Evolutionary conservation across 495 filamentous ascomycete species (phyloP).

Genomic region (Bryoglossum gracile): DNA sequence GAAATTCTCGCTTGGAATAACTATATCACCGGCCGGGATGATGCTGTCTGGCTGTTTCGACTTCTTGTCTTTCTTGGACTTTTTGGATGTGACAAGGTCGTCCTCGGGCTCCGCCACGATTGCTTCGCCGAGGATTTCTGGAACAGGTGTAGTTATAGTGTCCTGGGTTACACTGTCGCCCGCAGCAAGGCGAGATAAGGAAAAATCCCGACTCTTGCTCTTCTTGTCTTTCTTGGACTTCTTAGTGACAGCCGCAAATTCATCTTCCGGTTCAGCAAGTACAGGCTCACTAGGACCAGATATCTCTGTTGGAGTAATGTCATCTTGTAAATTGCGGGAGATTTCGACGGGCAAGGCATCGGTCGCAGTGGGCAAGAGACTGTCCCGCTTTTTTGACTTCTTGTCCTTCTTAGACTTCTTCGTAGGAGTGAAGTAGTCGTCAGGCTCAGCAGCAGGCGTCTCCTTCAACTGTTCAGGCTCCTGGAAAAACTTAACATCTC

Average conservation of each 20-base stretch:
- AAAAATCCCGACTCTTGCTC: conserved; percentile 24
- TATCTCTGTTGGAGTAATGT: neutral
- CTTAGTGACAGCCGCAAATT: conserved; percentile 19
- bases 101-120: conserved; percentile 32
- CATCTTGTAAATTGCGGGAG: no score
- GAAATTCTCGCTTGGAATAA: neutral
- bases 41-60: conserved; percentile 22
- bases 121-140: neutral
- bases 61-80: conserved; percentile 40
- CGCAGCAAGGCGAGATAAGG: neutral
- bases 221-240: conserved; percentile 41
- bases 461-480: no score
- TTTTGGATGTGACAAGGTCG: conserved; percentile 22
- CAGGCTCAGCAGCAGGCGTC: conserved; percentile 29
- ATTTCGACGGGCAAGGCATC: no score
- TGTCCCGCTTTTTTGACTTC: conserved; percentile 26
- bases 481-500: no score
- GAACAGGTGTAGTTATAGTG: neutral
- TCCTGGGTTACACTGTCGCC: neutral
- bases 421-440: conserved; percentile 21
- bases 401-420: conserved; percentile 40
- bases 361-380: neutral
- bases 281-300: conserved; percentile 31
- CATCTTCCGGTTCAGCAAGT: conserved; percentile 34
- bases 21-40: neutral